phyloP scores from a whole-genome alignment of 371 early-diverging fungal species.

The Scutellospora calospora region DNA sequence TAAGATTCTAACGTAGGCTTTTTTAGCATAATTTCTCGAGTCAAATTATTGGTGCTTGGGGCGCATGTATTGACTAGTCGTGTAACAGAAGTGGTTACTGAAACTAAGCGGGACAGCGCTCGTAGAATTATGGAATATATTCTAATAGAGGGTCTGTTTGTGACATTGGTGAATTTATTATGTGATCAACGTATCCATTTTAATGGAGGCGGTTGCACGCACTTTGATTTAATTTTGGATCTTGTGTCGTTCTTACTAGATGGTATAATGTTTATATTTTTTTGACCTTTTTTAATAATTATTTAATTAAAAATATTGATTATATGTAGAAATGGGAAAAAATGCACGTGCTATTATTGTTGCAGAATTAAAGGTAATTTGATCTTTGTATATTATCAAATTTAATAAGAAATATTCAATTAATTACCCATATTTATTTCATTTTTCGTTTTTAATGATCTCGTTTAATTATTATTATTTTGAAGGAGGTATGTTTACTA shows the following conservation, averaged over 20 bases:
- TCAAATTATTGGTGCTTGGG: slow-evolving; percentile 14
- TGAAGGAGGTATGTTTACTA: background rate
- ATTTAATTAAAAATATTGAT: background rate
- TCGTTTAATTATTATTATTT: background rate
- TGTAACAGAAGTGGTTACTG: background rate
- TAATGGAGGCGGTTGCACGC: background rate
- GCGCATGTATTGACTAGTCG: slow-evolving; percentile 1
- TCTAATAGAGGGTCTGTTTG: slow-evolving; percentile 14
- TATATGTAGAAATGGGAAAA: slow-evolving; percentile 34
- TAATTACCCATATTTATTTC: background rate
- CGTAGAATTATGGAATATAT: background rate
- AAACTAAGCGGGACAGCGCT: background rate
- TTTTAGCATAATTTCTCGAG: slow-evolving; percentile 33
- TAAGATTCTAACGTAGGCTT: background rate
- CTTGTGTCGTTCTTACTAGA: slow-evolving; percentile 35
- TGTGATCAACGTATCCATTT: slow-evolving; percentile 20
- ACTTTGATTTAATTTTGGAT: slow-evolving; percentile 40
- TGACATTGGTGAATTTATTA: slow-evolving; percentile 16
- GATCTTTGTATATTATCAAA: too few species aligned
- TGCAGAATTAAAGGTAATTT: slow-evolving; percentile 23
- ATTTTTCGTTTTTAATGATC: background rate
- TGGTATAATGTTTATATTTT: background rate
- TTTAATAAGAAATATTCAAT: background rate
- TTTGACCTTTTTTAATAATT: background rate
- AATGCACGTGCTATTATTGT: slow-evolving; percentile 20